Base-by-base conservation (phyloP, 306 rosid species). In the Senna tora region DNA sequence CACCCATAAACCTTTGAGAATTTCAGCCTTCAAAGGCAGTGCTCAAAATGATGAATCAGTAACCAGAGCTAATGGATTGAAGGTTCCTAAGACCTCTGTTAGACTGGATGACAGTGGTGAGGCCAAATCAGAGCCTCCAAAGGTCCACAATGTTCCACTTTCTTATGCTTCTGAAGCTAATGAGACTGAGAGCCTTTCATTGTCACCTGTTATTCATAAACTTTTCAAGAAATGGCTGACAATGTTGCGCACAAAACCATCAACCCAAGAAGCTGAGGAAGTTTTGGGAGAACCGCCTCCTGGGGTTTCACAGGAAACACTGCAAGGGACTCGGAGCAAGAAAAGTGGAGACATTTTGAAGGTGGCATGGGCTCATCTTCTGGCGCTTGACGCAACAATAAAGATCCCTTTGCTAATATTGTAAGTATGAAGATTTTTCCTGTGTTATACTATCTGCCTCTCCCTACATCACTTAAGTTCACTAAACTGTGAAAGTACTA, bases 321-420 rank as follows among this genome's bases (percentile, higher is more conserved):
- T 54, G 45, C 79, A 71, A 34, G 82, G 43, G 85, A 72, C 77
- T 45, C 63, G 46, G 67, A 73, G 45, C 41, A 77, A 76, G 77
- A 87, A 77, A 79, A 88, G 65, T 67, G 58, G 30, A 47, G 80
- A 67, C 60, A 55, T 74, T 72, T 82, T 83, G 69, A 77, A 80
- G 87, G 79, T 60, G 12, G 77, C 78, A 4, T 85, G 86, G 92
- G 75, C 84, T 75, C 73, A 71, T 58, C 83, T 86, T 84, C 74
- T 76, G 67, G 71, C 84, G 36, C 86, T 90, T 75, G 86, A 90
- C 72, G 87, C 87, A 76, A 71, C 87, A 65, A 67, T 90, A 68
- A 92, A 84, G 84, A 81, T 90, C 47, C 98, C 96, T 58, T 63
- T 92, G 42, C 72, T 92, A 63, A 76, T 92, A 72, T 92, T 92